Percentiles rank a stretch among this genome's conserved stretches.
Evolutionary conservation across 176 grass and related monocot species (phyloP).

Genomic region (Themeda triandra): DNA sequence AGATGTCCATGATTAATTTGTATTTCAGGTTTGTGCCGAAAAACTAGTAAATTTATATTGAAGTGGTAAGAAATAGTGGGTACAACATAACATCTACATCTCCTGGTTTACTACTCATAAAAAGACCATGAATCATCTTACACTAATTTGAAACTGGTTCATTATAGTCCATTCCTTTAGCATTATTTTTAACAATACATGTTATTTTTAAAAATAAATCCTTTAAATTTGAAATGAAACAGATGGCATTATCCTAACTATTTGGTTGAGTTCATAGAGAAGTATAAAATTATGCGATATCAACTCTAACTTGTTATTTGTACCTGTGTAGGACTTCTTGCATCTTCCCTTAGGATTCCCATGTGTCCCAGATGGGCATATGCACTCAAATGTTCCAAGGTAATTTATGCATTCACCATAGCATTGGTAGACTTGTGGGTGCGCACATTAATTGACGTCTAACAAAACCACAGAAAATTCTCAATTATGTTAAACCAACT

Average conservation of each 20-base stretch:
- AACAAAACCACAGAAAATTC: background rate
- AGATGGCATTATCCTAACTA: background rate
- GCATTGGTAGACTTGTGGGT: background rate
- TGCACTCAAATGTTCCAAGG: constrained; percentile 3
- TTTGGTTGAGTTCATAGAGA: background rate
- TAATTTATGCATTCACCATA: constrained; percentile 25
- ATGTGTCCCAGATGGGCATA: background rate
- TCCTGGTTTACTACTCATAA: background rate
- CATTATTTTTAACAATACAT: background rate
- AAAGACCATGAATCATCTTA: background rate
- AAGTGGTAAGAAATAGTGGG: background rate
- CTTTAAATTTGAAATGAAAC: background rate
- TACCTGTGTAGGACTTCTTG: constrained; percentile 1
- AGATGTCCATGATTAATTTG: background rate
- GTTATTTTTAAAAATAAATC: background rate
- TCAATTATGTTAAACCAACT: background rate
- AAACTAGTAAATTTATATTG: background rate
- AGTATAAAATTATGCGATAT: background rate
- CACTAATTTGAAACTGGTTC: background rate
- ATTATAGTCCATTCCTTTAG: background rate
- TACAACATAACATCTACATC: background rate
- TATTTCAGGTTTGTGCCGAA: background rate
- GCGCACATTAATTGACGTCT: constrained; percentile 18
- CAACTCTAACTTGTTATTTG: background rate
- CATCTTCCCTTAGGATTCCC: constrained; percentile 15